A percentile compares a stretch with the other conserved stretches of the same genome.
phyloP scores from a whole-genome alignment of 2,329 filamentous ascomycete genomes.

The Harringtonia aguacate region DNA sequence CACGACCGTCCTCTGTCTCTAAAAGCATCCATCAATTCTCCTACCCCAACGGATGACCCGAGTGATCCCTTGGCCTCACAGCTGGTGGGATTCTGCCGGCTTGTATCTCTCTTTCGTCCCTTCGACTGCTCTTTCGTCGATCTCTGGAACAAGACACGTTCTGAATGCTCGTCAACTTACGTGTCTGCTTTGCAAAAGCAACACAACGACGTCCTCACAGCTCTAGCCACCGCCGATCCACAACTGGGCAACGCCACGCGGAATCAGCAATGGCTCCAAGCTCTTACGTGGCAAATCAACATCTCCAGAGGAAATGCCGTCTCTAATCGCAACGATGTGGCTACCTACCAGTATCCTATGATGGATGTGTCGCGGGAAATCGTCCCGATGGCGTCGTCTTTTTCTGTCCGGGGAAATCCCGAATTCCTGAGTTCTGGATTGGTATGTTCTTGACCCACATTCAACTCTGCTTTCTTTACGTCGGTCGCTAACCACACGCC shows the following conservation, averaged over 20 bases:
- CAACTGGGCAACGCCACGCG: slow-evolving; percentile 43
- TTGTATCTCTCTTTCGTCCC: slow-evolving; percentile 52
- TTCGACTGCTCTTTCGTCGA: slow-evolving; percentile 56
- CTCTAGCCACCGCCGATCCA: slow-evolving; percentile 40
- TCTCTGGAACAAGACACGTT: slow-evolving; percentile 55
- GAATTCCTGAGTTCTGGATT: slow-evolving; percentile 66
- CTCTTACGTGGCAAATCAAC: slow-evolving; percentile 53
- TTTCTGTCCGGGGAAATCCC: slow-evolving; percentile 56
- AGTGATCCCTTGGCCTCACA: slow-evolving; percentile 42
- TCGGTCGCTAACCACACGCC: background rate
- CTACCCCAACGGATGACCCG: slow-evolving; percentile 49
- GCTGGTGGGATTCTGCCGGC: slow-evolving; percentile 44
- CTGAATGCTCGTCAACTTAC: slow-evolving; percentile 45
- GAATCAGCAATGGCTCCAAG: slow-evolving; percentile 57
- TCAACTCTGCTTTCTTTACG: background rate
- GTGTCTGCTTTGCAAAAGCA: slow-evolving; percentile 51
- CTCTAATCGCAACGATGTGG: slow-evolving; percentile 19
- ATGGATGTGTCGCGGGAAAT: slow-evolving; percentile 53
- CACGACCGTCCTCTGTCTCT: slow-evolving; percentile 60
- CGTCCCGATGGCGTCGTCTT: slow-evolving; percentile 56
- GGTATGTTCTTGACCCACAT: slow-evolving; percentile 28
- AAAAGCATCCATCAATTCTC: slow-evolving; percentile 57
- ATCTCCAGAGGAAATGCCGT: slow-evolving; percentile 35
- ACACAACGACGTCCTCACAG: slow-evolving; percentile 42
- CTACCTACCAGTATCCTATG: slow-evolving; percentile 43